Evolutionary conservation across 2,329 filamentous ascomycete genomes (phyloP).

Genomic region (Huntiella abstrusa): DNA sequence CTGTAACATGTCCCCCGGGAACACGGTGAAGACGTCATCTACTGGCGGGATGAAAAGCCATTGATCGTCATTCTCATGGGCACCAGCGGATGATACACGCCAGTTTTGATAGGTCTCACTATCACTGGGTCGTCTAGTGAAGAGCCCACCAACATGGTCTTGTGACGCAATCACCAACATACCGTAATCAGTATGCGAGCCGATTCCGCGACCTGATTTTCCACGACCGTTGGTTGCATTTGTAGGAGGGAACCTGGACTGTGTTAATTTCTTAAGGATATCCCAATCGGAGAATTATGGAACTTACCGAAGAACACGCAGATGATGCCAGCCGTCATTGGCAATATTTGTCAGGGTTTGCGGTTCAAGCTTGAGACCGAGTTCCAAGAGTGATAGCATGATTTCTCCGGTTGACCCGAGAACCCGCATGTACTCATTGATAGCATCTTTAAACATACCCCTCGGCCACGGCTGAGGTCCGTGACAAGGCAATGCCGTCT

Average conservation of each 20-base stretch:
- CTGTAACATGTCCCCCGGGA: conserved; percentile 34
- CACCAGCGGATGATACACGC: conserved; percentile 24
- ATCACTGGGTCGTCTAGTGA: conserved; percentile 24
- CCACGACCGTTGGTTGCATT: conserved; percentile 28
- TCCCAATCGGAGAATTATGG: not conserved
- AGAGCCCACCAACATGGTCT: conserved; percentile 29
- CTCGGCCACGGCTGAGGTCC: conserved; percentile 31
- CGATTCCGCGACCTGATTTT: conserved; percentile 29
- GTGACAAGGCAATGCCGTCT: conserved; percentile 28
- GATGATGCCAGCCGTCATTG: conserved; percentile 32
- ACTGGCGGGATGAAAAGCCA: conserved; percentile 30
- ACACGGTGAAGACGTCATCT: conserved; percentile 27
- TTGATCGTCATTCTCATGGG: conserved; percentile 24
- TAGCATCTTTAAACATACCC: conserved; percentile 20
- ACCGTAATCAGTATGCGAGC: conserved; percentile 33
- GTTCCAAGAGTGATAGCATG: conserved; percentile 26
- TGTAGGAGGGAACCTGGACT: conserved; percentile 17
- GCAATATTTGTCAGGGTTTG: conserved; percentile 24
- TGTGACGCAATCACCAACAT: conserved; percentile 31
- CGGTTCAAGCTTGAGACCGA: conserved; percentile 23
- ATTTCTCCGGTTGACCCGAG: conserved; percentile 25
- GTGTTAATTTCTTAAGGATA: conserved; percentile 1
- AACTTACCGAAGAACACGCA: conserved; percentile 26
- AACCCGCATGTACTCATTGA: conserved; percentile 23
- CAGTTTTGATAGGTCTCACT: conserved; percentile 27